These are phyloP conservation scores for Yamadazyma taylorii DNA, from an alignment of 1,139 yeast genomes.

Conservation along the genomic window DNA sequence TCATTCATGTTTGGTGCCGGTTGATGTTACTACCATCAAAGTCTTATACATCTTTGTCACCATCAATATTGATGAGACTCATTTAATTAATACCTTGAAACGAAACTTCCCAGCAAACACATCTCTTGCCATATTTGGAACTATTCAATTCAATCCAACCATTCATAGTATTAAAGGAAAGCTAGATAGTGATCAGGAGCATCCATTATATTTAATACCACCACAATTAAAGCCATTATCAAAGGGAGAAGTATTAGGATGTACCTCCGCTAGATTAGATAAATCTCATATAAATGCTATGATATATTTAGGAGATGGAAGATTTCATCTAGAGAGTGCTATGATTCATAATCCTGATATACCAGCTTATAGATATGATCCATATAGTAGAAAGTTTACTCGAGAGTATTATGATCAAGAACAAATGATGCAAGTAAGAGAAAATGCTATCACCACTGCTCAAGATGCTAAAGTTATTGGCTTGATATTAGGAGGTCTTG, in stretches of 20 bases:
- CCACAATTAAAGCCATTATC: slow-evolving; percentile 94
- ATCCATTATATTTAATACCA: slow-evolving; percentile 65
- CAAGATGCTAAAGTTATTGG: slow-evolving; percentile 76
- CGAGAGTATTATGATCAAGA: slow-evolving; percentile 84
- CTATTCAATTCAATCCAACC: slow-evolving; percentile 95
- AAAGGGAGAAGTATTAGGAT: slow-evolving; percentile 94
- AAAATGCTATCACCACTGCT: slow-evolving; percentile 62
- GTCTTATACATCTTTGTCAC: slow-evolving; percentile 95
- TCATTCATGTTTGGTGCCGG: slow-evolving; percentile 94
- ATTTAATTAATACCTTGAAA: slow-evolving; percentile 72
- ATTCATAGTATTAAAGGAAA: slow-evolving; percentile 74
- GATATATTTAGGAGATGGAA: slow-evolving; percentile 93
- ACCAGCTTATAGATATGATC: slow-evolving; percentile 93
- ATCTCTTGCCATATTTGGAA: slow-evolving; percentile 81
- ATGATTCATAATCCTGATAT: slow-evolving; percentile 96
- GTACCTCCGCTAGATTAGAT: slow-evolving; percentile 84
- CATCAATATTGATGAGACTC: slow-evolving; percentile 81
- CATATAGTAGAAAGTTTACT: slow-evolving; percentile 89
- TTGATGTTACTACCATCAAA: slow-evolving; percentile 85
- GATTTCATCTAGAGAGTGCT: slow-evolving; percentile 92
- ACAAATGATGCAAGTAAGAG: slow-evolving; percentile 73
- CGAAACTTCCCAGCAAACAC: slow-evolving; percentile 65
- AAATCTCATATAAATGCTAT: slow-evolving; percentile 68
- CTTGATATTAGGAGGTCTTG: slow-evolving; percentile 88
- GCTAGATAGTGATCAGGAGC: slow-evolving; percentile 48